Evolutionary conservation across 1,284 basidiomycete species (phyloP).

Genomic region (Pseudozyma hubeiensis): DNA sequence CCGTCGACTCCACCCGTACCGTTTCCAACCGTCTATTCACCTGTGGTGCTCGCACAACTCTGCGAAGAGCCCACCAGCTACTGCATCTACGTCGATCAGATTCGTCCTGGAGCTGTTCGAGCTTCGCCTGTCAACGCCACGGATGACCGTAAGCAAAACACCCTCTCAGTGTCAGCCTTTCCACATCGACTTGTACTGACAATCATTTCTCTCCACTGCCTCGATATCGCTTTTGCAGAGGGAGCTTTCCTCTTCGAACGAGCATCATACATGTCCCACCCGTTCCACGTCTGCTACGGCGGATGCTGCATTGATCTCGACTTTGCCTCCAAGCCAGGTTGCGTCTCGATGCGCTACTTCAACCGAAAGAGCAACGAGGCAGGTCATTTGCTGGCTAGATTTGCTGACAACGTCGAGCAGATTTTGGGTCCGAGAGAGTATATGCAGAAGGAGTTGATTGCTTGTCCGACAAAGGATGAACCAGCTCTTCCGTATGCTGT

Average conservation of each 20-base stretch:
- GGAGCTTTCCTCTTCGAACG: slow-evolving; percentile 29
- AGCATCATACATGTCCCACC: not conserved
- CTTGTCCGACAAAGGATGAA: slow-evolving; percentile 2
- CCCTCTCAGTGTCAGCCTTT: no score
- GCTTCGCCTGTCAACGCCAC: slow-evolving; percentile 19
- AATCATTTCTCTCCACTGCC: not conserved
- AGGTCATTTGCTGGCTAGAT: slow-evolving; percentile 31
- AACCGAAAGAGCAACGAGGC: not conserved
- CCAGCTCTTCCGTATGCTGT: slow-evolving; percentile 25
- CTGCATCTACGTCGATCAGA: slow-evolving; percentile 45
- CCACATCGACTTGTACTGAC: no score
- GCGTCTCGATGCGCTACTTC: slow-evolving; percentile 19
- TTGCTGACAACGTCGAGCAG: slow-evolving; percentile 12
- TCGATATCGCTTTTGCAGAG: slow-evolving; percentile 11
- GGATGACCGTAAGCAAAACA: slow-evolving; percentile 25
- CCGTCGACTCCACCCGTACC: not conserved
- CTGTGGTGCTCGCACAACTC: slow-evolving; percentile 9
- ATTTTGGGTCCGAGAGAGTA: slow-evolving; percentile 15
- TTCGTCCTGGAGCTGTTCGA: slow-evolving; percentile 7
- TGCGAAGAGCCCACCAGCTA: slow-evolving; percentile 19
- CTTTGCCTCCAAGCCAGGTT: slow-evolving; percentile 9
- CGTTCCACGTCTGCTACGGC: slow-evolving; percentile 29
- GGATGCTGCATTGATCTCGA: slow-evolving; percentile 26
- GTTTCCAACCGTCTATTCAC: slow-evolving; percentile 2
- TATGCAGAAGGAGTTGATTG: slow-evolving; percentile 12